These are phyloP conservation scores for Fusarium veterinarium DNA, from an alignment of 2,329 filamentous ascomycete genomes.

Conservation along the genomic window DNA sequence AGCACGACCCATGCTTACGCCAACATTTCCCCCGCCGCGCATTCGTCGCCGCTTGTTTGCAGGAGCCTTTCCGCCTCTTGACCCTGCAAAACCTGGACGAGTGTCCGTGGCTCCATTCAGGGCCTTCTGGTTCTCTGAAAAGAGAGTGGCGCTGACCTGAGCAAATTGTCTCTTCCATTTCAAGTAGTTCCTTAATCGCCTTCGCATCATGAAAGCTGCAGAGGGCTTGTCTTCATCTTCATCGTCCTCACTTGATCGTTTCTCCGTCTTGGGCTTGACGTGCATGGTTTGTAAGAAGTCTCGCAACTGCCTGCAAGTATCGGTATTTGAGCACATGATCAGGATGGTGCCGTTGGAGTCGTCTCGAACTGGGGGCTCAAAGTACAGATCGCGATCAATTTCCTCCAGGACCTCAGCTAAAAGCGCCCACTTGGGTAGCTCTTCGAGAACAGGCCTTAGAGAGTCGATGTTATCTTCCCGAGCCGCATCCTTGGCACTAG, in stretches of 20 bases:
- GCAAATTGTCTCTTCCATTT: constrained; percentile 92
- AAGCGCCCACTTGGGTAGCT: constrained; percentile 92
- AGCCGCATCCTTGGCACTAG: constrained; percentile 67
- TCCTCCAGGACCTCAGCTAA: constrained; percentile 92
- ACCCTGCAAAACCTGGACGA: constrained; percentile 57
- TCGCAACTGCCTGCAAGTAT: constrained; percentile 86
- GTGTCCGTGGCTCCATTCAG: constrained; percentile 74
- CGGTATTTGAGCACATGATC: constrained; percentile 93
- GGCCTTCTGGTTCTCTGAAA: constrained; percentile 82
- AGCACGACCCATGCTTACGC: constrained; percentile 68
- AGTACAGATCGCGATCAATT: constrained; percentile 90
- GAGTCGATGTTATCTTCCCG: constrained; percentile 65
- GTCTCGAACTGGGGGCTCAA: constrained; percentile 80
- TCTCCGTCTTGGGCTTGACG: constrained; percentile 67
- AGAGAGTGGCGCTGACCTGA: constrained; percentile 82
- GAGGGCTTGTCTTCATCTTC: constrained; percentile 72
- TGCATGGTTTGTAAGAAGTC: constrained; percentile 95
- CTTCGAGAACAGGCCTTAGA: constrained; percentile 85
- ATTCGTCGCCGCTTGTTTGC: constrained; percentile 88
- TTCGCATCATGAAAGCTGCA: constrained; percentile 88
- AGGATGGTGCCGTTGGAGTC: constrained; percentile 92
- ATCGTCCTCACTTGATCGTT: constrained; percentile 56
- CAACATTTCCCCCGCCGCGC: constrained; percentile 78
- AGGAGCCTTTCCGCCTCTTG: constrained; percentile 71
- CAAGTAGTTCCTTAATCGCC: constrained; percentile 86